Evolutionary conservation across 2,329 filamentous ascomycete species (phyloP), one percentile per base, ranked within the genome.

Genomic region (Verticillium nonalfalfae): DNA sequence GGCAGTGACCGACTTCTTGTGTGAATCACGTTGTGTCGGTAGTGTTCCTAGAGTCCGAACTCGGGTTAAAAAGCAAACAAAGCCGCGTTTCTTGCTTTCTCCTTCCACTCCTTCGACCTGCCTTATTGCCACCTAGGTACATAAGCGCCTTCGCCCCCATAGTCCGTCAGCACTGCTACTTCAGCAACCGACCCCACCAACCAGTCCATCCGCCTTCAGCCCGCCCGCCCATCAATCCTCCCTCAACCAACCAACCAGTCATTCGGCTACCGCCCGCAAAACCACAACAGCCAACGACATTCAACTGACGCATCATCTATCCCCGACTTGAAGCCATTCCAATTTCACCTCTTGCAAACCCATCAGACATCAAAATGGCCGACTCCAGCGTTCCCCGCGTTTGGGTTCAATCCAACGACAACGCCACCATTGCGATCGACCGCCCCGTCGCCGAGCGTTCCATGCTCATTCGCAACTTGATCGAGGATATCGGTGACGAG

Each of bases 381-480:
- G 74, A 76, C 45, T 60, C 66, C 40, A 70, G 69, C 52, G 61
- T 64, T n/a, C 66, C 76, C 60, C 81, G 79, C 73, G 72, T 85
- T 67, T 79, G 74, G 69, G 71, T 85, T 35, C 70, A 74, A 67
- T 83, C 81, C 76, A 84, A 83, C 68, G 83, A 85, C 65, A 73
- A 70, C 61, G 75, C 76, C 56, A 68, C 71, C 34, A 78, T 85
- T 59, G 74, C 76, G 66, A 77, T 83, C 60, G 93, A 96, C 66
- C 91, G 91, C 66, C 81, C 85, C 40, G 90, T 98, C 64, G 92
- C 91, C 52, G 92, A 97, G 81, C 91, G 94, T 67, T 97, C 92
- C 3, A 87, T 97, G 71, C 84, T 99, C 59, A 96, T 99, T 82
- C 97, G 97, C 87, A 97, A 98, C 83, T 89, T 99, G 89, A 85